Evolutionary conservation across 2,329 filamentous ascomycete species (phyloP), one percentile per base, ranked within the genome.

Genomic region (Trichoderma asperellum): DNA sequence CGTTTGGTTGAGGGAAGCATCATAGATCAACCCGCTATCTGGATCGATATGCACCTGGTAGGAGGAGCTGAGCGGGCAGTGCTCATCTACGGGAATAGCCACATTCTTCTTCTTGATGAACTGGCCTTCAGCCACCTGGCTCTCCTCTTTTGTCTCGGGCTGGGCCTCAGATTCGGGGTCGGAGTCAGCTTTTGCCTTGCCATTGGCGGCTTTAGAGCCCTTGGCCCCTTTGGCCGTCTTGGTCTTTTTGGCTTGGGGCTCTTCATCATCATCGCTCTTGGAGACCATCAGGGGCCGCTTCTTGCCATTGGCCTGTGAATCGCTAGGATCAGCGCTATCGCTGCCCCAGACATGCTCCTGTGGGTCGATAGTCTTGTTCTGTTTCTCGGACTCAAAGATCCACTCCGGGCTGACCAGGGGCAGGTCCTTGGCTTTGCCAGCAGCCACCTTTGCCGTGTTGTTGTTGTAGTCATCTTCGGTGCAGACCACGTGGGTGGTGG

Each of bases 1-100:
- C 12, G 92, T 91, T 77, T 94, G 91, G 73, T 94, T 96, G 57
- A 96, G 82, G 0, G 91, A 89, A 0, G 91, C 92, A 76, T 96
- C 93, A 77, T 88, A 95, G 59, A 95, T 92, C 68, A 91, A 80
- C 24, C 88, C 88, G 24, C 74, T 72, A 49, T 85, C 79, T 1
- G 85, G 79, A 70, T 90, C 90, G 68, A 95, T 86, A 75, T 91
- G 89, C 37, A 96, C 92, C 21, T 80, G 75, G 52, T 81, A 43
- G 83, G 16, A 73, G 76, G 12, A 69, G 8, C 2, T 43, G 40
- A 82, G 74, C 2, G 77, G 74, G 61, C 81, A 83, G 18, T 76
- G 76, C 37, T 84, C 82, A 70, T 89, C 87, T 2, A 88, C 71
- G 0, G 86, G 86, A 53, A 89, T 82, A 14, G 77, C 76, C 4